Base-by-base conservation (phyloP, 495 filamentous ascomycete genomes). In the Thermochaetoides thermophila region DNA sequence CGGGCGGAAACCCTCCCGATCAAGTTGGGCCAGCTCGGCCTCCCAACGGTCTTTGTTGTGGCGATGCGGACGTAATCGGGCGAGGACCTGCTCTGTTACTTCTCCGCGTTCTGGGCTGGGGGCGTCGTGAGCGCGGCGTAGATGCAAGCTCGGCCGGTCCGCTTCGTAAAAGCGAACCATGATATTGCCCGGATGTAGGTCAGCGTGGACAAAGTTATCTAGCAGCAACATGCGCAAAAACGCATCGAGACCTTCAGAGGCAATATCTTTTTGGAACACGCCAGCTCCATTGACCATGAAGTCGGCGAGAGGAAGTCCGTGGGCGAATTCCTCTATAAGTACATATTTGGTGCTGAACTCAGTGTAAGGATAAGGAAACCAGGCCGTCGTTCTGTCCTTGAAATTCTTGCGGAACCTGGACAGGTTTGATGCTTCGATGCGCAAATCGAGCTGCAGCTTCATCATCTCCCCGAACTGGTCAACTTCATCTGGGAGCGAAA, bases 141-240 rank as follows among this genome's bases (percentile, higher is more conserved):
- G 40, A 22, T 44, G 53, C 17, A 68, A 60, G 38, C 70, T 63
- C 4, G 91, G 69, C 35, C 75, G 65, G 20, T 73, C 74, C 0
- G 84, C 76, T 46, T 89, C 72, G 59, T 96, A 94, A 58, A 99
- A 99, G 38, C 91, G 84, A 29, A 99, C 91, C 87, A 99, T 96
- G 60, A 99, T 96, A 52, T 99, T 99, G 6, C 91, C 91, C 0
- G 91, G 91, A 46, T 99, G 91, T 7, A 99, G 63, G 55, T 99
- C 91, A n/a, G 91, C 89, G 45, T 99, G 91, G 32, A 95, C 74
- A 51, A 99, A 99, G 48, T 99, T 96, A 52, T 99, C 91, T 32
- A 99, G 78, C 9, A 99, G 67, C 3, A 99, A 66, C 91, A 99
- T 99, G 39, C 84, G 84, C 34, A 99, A 56, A 58, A 99, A 99